phyloP scores from a whole-genome alignment of 495 filamentous ascomycete genomes.

The Hypoxylon fuscum region DNA sequence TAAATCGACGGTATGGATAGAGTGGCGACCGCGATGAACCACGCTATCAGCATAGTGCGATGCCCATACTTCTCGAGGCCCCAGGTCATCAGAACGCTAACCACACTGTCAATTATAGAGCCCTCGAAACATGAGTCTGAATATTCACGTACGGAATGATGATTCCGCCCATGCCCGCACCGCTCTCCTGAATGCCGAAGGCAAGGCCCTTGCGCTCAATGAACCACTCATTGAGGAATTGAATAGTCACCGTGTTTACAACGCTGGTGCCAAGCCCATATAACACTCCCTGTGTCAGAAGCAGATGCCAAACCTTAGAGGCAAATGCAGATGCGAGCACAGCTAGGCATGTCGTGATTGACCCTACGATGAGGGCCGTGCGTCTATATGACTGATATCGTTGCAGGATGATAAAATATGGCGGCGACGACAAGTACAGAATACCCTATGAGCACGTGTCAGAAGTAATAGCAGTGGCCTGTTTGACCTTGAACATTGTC shows the following conservation, averaged over 20 bases:
- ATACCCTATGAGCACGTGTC: too few species aligned
- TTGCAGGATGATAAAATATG: constrained; percentile 50
- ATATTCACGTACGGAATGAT: constrained; percentile 48
- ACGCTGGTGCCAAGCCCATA: constrained; percentile 62
- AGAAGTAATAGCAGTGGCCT: not conserved
- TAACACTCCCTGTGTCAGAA: constrained; percentile 65
- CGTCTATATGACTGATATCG: constrained; percentile 44
- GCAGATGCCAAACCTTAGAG: constrained; percentile 55
- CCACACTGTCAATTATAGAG: constrained; percentile 30
- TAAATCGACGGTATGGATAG: constrained; percentile 63
- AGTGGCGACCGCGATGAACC: constrained; percentile 59
- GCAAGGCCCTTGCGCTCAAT: constrained; percentile 61
- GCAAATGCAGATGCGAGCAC: constrained; percentile 59
- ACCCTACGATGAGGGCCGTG: constrained; percentile 48
- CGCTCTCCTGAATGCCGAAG: constrained; percentile 66
- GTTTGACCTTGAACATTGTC: not conserved
- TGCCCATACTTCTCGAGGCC: constrained; percentile 64
- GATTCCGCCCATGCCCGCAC: constrained; percentile 49
- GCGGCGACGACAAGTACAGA: constrained; percentile 59
- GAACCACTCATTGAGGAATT: constrained; percentile 68
- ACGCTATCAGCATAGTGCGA: constrained; percentile 61
- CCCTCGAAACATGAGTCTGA: constrained; percentile 21
- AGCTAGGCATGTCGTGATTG: constrained; percentile 50
- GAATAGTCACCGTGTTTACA: constrained; percentile 59
- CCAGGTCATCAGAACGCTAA: constrained; percentile 54